Evolutionary conservation across 805 yeast species (phyloP).

Genomic region (Yarrowia sp.): DNA sequence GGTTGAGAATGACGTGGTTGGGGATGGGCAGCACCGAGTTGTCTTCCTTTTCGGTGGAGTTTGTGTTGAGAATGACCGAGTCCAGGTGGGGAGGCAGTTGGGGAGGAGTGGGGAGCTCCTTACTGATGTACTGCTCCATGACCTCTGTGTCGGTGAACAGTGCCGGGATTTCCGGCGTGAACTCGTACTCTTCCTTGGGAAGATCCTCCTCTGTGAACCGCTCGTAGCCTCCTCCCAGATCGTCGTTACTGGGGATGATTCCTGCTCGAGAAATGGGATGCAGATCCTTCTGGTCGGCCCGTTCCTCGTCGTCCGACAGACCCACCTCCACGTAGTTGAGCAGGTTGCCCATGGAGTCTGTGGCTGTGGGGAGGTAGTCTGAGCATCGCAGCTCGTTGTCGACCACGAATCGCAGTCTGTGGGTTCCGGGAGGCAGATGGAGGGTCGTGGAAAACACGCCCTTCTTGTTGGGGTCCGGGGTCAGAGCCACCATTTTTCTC

Average conservation of each 20-base stretch:
- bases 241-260: conserved; percentile 36
- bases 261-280: conserved; percentile 38
- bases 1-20: conserved; percentile 91
- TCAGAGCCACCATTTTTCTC: conserved; percentile 95
- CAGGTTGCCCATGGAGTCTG: conserved; percentile 94
- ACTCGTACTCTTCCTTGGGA: conserved; percentile 83
- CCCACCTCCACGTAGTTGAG: conserved; percentile 73
- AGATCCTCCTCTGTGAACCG: conserved; percentile 81
- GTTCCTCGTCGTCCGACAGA: conserved; percentile 22
- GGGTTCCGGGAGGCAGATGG: conserved; percentile 80
- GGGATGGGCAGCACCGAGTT: conserved; percentile 91
- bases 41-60: conserved; percentile 78
- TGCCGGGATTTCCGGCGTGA: conserved; percentile 53
- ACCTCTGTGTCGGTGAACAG: conserved; percentile 56
- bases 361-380: conserved; percentile 89
- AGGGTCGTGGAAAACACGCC: conserved; percentile 48
- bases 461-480: conserved; percentile 51
- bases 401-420: conserved; percentile 88
- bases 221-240: conserved; percentile 52
- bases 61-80: conserved; percentile 81
- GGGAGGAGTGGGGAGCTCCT: conserved; percentile 79
- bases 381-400: conserved; percentile 90
- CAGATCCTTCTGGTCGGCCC: conserved; percentile 31
- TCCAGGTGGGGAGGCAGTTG: conserved; percentile 96
- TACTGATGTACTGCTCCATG: conserved; percentile 51